phyloP scores from a whole-genome alignment of 2,329 filamentous ascomycete species.

The Botryotinia convoluta region DNA sequence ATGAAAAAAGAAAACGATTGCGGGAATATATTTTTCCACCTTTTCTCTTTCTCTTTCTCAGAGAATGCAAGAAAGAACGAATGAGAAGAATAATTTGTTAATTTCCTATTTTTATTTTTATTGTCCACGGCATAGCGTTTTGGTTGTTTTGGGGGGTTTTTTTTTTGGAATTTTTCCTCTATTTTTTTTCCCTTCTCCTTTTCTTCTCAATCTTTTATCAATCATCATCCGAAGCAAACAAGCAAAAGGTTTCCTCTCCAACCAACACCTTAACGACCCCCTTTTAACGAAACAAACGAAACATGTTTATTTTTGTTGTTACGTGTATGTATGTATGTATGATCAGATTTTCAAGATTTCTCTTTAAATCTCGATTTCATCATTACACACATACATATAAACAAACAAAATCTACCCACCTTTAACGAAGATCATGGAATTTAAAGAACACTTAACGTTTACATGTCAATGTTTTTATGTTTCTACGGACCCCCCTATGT shows the following conservation, averaged over 20 bases:
- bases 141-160: too few relatives aligned
- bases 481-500: slow-evolving; percentile 17
- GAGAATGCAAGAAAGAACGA: neutral
- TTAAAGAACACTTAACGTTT: slow-evolving; percentile 10
- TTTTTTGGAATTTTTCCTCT: neutral
- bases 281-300: slow-evolving; percentile 21
- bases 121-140: slow-evolving; percentile 7
- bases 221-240: neutral
- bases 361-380: too few relatives aligned
- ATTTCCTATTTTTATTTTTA: neutral
- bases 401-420: neutral
- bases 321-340: too few relatives aligned
- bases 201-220: slow-evolving; percentile 1
- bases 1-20: neutral
- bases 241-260: neutral
- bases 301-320: neutral
- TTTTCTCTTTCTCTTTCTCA: neutral
- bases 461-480: slow-evolving; percentile 27
- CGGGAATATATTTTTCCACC: neutral
- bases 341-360: neutral
- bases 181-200: neutral
- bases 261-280: neutral
- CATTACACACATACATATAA: too few relatives aligned
- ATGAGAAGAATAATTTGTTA: neutral
- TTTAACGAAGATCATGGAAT: slow-evolving; percentile 34